These are phyloP conservation scores for Pleurotus salmoneostramineus DNA, from an alignment of 768 basidiomycete species.

Conservation along the genomic window DNA sequence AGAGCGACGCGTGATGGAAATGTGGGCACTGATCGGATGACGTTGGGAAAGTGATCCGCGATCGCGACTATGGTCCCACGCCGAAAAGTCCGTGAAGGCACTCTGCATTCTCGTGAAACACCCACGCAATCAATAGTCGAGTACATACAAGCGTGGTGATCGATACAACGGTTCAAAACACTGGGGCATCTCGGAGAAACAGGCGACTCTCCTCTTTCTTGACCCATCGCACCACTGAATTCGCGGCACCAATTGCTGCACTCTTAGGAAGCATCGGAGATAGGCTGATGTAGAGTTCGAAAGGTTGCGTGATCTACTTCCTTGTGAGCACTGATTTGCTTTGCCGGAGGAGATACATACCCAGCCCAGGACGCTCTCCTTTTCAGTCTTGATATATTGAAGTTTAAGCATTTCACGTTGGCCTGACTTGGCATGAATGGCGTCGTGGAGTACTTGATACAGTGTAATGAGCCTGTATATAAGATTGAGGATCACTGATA, in stretches of 20 bases:
- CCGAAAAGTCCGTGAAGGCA: not conserved
- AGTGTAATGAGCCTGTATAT: slow-evolving; percentile 67
- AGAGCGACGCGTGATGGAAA: not conserved
- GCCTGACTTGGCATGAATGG: slow-evolving; percentile 86
- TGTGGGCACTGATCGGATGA: not conserved
- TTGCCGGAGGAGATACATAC: slow-evolving; percentile 40
- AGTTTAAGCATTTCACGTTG: slow-evolving; percentile 79
- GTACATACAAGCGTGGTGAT: too few relatives aligned
- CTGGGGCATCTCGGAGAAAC: slow-evolving; percentile 87
- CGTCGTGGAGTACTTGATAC: slow-evolving; percentile 86
- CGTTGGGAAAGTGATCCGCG: not conserved
- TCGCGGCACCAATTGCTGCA: slow-evolving; percentile 84
- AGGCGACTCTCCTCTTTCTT: slow-evolving; percentile 80
- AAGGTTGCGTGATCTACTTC: slow-evolving; percentile 83
- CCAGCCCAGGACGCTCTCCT: slow-evolving; percentile 93
- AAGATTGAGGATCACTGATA: not conserved
- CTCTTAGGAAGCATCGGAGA: slow-evolving; percentile 86
- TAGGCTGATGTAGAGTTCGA: slow-evolving; percentile 85
- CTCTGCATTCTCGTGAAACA: not conserved
- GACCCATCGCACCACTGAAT: slow-evolving; percentile 87
- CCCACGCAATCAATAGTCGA: not conserved
- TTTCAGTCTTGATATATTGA: slow-evolving; percentile 81
- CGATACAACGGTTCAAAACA: slow-evolving; percentile 47
- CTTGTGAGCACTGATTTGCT: not conserved
- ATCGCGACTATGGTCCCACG: not conserved